phyloP scores from a whole-genome alignment of 1,284 basidiomycete genomes.

The Apiotrichum montevideense region DNA sequence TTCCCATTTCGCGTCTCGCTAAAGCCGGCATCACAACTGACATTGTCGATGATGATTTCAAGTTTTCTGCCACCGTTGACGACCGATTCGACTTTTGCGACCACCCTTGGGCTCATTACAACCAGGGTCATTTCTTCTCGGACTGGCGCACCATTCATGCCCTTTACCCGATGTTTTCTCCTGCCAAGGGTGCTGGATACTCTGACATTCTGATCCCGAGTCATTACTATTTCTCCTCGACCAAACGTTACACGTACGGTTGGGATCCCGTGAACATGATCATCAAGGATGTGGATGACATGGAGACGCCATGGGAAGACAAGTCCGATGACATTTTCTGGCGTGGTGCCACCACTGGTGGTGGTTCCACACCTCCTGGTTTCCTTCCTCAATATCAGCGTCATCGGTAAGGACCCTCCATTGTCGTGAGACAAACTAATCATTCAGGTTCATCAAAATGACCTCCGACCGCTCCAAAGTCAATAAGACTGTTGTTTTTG shows the following conservation, averaged over 20 bases:
- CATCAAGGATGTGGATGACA: constrained; percentile 65
- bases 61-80: constrained; percentile 58
- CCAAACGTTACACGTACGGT: constrained; percentile 76
- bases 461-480: constrained; percentile 56
- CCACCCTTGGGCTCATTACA: constrained; percentile 71
- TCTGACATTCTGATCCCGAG: constrained; percentile 85
- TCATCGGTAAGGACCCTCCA: constrained; percentile 56
- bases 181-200: constrained; percentile 75
- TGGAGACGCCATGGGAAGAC: constrained; percentile 66
- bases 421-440: neutral
- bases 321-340: constrained; percentile 52
- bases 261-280: constrained; percentile 71
- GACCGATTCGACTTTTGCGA: constrained; percentile 68
- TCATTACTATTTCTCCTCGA: constrained; percentile 85
- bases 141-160: constrained; percentile 83
- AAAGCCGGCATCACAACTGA: constrained; percentile 45
- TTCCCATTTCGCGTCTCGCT: constrained; percentile 44
- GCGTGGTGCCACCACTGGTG: constrained; percentile 84
- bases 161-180: constrained; percentile 84
- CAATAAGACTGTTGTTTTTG: constrained; percentile 68
- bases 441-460: constrained; percentile 66
- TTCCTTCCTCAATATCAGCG: constrained; percentile 79
- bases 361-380: constrained; percentile 77
- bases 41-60: constrained; percentile 54
- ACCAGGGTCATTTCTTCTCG: constrained; percentile 89